A percentile compares a stretch with the other conserved stretches of the same genome.
Conservation (phyloP, 306 rosid species). For the Quillaja saponaria region DNA sequence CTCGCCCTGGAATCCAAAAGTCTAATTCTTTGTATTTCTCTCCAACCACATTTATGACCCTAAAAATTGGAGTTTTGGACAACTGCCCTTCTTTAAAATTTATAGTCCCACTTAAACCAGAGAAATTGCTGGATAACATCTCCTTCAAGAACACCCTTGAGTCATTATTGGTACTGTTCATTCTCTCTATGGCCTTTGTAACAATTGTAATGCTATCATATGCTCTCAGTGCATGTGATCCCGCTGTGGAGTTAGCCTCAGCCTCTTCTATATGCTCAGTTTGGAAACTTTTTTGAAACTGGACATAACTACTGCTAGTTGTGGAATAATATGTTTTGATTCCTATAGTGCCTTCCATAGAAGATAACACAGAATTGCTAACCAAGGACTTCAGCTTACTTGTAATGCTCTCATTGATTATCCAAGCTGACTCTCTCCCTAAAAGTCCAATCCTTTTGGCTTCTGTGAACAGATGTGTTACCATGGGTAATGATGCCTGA, state of each 20-base stretch:
- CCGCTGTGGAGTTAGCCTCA: constrained; percentile 48
- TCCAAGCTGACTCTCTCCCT: constrained; percentile 59
- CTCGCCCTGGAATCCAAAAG: constrained; percentile 47
- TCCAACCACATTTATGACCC: constrained; percentile 54
- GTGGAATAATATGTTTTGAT: constrained; percentile 51
- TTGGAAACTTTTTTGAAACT: constrained; percentile 40
- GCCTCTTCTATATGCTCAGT: constrained; percentile 43
- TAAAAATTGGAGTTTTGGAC: constrained; percentile 31
- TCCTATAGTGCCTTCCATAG: constrained; percentile 68
- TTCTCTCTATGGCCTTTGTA: constrained; percentile 43
- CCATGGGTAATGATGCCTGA: constrained; percentile 52
- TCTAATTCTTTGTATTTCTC: constrained; percentile 49
- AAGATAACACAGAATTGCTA: constrained; percentile 41
- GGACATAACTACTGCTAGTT: constrained; percentile 32
- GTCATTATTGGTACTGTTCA: constrained; percentile 16
- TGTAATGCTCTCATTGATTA: constrained; percentile 54
- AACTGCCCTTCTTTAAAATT: constrained; percentile 44
- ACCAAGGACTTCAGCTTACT: constrained; percentile 47
- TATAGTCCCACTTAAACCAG: constrained; percentile 63
- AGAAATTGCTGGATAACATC: constrained; percentile 37
- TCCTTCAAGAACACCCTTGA: constrained; percentile 15
- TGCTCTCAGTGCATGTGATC: constrained; percentile 58
- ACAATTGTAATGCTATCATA: constrained; percentile 54
- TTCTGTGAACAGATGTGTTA: constrained; percentile 51
- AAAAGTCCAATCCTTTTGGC: constrained; percentile 52